phyloP scores from a whole-genome alignment of 2,329 filamentous ascomycete genomes.

The Fusarium camptoceras region DNA sequence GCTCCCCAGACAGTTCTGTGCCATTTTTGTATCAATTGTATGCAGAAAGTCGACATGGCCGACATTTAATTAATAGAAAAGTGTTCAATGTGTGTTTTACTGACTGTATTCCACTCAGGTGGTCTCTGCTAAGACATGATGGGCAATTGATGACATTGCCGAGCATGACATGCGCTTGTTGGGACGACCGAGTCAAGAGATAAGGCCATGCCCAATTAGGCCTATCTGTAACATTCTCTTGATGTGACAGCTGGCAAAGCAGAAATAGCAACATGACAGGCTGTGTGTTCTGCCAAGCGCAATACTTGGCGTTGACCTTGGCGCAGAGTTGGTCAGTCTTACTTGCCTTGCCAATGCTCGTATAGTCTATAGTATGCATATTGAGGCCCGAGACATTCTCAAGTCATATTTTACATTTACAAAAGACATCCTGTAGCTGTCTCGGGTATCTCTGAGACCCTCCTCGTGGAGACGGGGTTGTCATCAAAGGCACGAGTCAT shows the following conservation, averaged over 20 bases:
- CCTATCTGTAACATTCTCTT: not conserved
- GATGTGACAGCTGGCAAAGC: not conserved
- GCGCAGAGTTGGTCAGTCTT: not conserved
- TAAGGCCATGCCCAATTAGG: not conserved
- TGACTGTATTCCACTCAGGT: not conserved
- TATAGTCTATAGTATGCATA: not conserved
- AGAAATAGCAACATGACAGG: not conserved
- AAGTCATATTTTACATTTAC: not conserved
- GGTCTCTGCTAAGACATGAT: not conserved
- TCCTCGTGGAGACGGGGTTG: not conserved
- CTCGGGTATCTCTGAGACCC: not conserved
- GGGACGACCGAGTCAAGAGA: not conserved
- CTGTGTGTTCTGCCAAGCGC: not conserved
- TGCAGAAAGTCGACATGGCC: not conserved
- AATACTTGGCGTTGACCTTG: not conserved
- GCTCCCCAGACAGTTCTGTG: not conserved
- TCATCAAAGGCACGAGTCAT: slow-evolving; percentile 1
- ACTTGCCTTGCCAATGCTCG: not conserved
- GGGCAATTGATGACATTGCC: not conserved
- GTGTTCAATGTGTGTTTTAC: not conserved
- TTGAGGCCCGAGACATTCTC: not conserved
- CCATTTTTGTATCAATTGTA: not conserved
- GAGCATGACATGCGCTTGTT: not conserved
- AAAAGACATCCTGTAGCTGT: not conserved
- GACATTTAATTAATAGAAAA: not conserved